Base-by-base conservation (phyloP, 495 filamentous ascomycete genomes). In the Evernia prunastri region DNA sequence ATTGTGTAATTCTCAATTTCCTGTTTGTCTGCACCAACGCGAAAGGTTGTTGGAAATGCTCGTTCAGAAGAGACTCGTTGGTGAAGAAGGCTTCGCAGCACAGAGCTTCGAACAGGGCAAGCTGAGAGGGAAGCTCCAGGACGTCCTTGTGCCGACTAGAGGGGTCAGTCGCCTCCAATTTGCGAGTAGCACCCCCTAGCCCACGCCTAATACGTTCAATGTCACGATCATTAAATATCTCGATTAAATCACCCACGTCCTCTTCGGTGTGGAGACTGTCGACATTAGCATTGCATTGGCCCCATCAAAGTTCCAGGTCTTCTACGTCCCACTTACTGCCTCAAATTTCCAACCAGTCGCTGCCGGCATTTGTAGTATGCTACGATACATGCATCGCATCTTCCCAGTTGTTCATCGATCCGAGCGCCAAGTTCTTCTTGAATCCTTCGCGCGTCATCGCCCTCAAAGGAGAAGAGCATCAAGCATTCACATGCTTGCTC, bases 351-450 rank as follows among this genome's bases (percentile, higher is more conserved):
- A 64, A 87, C 76, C 65, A 89, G 80, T 67, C 77, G 79, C 63
- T 81, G 80, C 70, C 87, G 86, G 25, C 82, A 82, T 56, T 83
- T 87, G 75, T 97, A 90, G 76, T 92, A 97, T 47, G 86, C 83
- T 43, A 84, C 83, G 63, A 91, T 86, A 72, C 92, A 97, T 47
- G 84, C 78, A 67, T 95, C 88, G 75, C 92, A 97, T 42, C 76
- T 82, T 35, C 76, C 82, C 43, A 97, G 77, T 31, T 83, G 74
- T 4, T 75, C 72, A 56, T 83, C 77, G 40, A 88, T 67, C 37
- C 75, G 78, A n/a, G 71, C 67, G 66, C 76, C 79, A 53, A 92
- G 82, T 72, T 85, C 84, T 51, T 75, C 71, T 58, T 86, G 80
- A 69, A 86, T 79, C 39, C 78, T 73, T 39, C 80, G 81, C 0